Evolutionary conservation across 495 filamentous ascomycete genomes (phyloP).

Genomic region (Aspergillus nidulans): DNA sequence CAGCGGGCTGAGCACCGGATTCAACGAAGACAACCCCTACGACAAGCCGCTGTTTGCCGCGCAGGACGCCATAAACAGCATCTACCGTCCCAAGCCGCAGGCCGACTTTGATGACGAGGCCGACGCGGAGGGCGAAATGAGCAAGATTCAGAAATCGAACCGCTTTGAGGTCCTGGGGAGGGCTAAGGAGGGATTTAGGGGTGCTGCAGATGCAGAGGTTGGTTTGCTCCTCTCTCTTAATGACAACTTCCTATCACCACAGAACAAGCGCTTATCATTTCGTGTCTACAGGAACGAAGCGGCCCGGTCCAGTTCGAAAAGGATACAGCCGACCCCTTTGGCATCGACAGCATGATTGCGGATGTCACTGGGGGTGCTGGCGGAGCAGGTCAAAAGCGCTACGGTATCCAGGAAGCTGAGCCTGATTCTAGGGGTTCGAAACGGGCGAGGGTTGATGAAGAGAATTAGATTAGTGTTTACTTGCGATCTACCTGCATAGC

Average conservation of each 20-base stretch:
- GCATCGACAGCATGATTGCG: conserved; percentile 86
- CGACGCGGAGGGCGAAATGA: conserved; percentile 77
- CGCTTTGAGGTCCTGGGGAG: conserved; percentile 85
- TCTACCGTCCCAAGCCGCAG: conserved; percentile 78
- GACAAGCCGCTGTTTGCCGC: conserved; percentile 97
- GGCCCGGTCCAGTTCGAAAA: conserved; percentile 99
- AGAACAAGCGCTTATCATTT: background rate
- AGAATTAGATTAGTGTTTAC: conserved; percentile 55
- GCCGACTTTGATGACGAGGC: conserved; percentile 71
- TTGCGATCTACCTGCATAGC: background rate
- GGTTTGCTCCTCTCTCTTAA: conserved; percentile 18
- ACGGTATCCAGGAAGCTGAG: conserved; percentile 76
- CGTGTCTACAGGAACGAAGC: conserved; percentile 56
- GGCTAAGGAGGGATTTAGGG: conserved; percentile 83
- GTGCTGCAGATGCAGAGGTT: conserved; percentile 81
- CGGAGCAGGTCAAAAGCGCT: conserved; percentile 66
- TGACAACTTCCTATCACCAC: background rate
- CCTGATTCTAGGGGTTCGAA: conserved; percentile 58
- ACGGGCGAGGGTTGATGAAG: conserved; percentile 75
- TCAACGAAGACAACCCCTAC: conserved; percentile 97
- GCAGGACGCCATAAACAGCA: conserved; percentile 91
- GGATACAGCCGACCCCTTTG: conserved; percentile 82
- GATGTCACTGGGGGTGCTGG: conserved; percentile 61
- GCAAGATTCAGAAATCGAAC: conserved; percentile 74
- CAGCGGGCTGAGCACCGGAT: conserved; percentile 79